A percentile compares a stretch with the other conserved stretches of the same genome.
phyloP scores from a whole-genome alignment of 2,329 filamentous ascomycete genomes.

The Fusarium abutilonis region DNA sequence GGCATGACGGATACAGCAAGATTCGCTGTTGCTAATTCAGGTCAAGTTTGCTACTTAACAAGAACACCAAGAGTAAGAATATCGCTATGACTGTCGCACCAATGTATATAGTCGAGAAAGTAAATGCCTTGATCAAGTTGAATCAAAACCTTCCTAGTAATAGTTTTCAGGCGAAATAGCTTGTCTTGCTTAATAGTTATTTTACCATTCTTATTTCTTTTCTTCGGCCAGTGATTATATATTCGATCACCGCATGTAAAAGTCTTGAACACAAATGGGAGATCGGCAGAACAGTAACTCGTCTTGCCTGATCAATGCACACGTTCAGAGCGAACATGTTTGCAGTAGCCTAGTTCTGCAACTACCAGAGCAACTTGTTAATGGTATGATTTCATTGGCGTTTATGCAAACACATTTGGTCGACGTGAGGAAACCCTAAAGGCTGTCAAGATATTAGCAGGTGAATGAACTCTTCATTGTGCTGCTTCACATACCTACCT shows the following conservation, averaged over 20 bases:
- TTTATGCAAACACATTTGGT: constrained; percentile 17
- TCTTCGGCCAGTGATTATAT: constrained; percentile 14
- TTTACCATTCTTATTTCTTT: not conserved
- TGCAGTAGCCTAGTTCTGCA: constrained; percentile 2
- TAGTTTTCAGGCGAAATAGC: not conserved
- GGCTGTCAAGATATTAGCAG: constrained; percentile 15
- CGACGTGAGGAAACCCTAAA: not conserved
- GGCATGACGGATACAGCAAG: constrained; percentile 17
- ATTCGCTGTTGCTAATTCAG: not conserved
- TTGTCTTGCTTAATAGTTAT: not conserved
- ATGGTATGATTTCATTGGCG: not conserved
- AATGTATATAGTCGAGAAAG: constrained; percentile 1
- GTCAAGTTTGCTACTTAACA: constrained; percentile 8
- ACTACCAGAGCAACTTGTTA: not conserved
- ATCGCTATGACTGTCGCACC: not conserved
- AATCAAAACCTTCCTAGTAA: constrained; percentile 6
- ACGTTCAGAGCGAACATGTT: constrained; percentile 16
- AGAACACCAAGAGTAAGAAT: constrained; percentile 3
- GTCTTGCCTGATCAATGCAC: not conserved
- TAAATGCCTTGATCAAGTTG: not conserved
- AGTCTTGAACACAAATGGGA: not conserved
- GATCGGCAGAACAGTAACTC: not conserved
- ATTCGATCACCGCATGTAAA: not conserved
- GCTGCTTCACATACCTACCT: constrained; percentile 10
- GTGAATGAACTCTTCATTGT: not conserved